Base-by-base conservation (phyloP, 352 stramenopile genomes). In the Plasmopara viticola region DNA sequence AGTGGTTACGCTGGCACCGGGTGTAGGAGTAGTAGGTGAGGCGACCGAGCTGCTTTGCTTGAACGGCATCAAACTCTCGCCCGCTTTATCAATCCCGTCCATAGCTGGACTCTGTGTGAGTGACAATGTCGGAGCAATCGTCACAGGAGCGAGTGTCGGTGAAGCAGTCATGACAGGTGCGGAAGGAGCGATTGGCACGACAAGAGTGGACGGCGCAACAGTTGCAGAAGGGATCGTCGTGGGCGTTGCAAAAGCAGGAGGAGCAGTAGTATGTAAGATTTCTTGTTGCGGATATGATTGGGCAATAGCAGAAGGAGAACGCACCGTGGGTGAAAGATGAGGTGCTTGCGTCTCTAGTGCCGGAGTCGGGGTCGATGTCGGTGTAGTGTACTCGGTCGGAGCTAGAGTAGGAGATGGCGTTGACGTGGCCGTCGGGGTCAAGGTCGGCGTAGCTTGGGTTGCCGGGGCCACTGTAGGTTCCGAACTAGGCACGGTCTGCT, bases 301-400 rank as follows among this genome's bases (percentile, higher is more conserved):
- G 57, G 50, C 53, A 57, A 60, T 54, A 48, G 30, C 14, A 50
- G 51, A 15, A 55, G 45, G 25, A 51, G 64, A 48, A 72, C 60
- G 55, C 64, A 72, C 64, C 52, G 64, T 68, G 31, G 56, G 58
- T 9, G 53, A 39, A 12, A 41, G 20, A 25, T 25, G 46, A 39
- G 53, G 47, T 49, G 56, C 58, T 56, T 72, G 58, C 30, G 58
- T 66, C 0, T 58, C 46, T 37, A 56, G 58, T 41, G 35, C 52
- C 10, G 48, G 48, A 10, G 57, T 58, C 8, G 56, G 29, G n/a
- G n/a, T n/a, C n/a, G n/a, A n/a, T 6, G 61, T 56, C 9, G 49
- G 46, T 10, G 54, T 48, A 30, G 40, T 29, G 3, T 56, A 40
- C 9, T 47, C 12, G 5, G 56, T 58, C 31, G 51, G 60, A 20